phyloP scores from a whole-genome alignment of 164 flowering plant species.

The Chimonanthus praecox region DNA sequence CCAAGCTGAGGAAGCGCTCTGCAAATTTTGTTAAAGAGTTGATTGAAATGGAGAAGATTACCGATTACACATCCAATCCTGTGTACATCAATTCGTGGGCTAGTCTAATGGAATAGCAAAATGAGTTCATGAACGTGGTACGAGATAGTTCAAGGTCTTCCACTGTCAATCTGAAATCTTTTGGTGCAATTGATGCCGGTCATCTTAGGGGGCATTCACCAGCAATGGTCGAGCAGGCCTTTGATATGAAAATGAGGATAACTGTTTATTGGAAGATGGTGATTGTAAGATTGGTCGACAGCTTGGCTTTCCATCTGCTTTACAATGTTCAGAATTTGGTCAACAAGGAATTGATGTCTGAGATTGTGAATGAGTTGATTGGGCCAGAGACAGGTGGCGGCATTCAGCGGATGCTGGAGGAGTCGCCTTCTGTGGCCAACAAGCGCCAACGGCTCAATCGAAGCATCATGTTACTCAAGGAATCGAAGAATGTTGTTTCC shows the following conservation, averaged over 20 bases:
- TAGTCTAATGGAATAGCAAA: slow-evolving; percentile 12
- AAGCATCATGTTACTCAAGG: slow-evolving; percentile 23
- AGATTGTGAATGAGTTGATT: slow-evolving; percentile 22
- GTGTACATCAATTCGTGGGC: slow-evolving; percentile 21
- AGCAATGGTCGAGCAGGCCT: slow-evolving; percentile 18
- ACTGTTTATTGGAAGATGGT: slow-evolving; percentile 32
- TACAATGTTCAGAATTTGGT: slow-evolving; percentile 6
- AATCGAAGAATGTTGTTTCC: slow-evolving; percentile 11
- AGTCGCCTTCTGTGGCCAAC: slow-evolving; percentile 18
- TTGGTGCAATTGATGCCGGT: slow-evolving; percentile 17
- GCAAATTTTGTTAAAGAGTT: slow-evolving; percentile 17
- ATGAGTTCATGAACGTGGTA: slow-evolving; percentile 5
- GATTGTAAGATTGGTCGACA: slow-evolving; percentile 24
- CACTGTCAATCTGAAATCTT: neutral
- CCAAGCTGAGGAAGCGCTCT: slow-evolving; percentile 15
- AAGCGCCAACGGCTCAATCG: slow-evolving; percentile 21
- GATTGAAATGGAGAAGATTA: slow-evolving; percentile 31
- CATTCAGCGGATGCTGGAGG: slow-evolving; percentile 25
- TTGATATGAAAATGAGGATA: slow-evolving; percentile 33
- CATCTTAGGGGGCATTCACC: slow-evolving; percentile 14
- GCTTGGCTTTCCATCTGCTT: slow-evolving; percentile 18
- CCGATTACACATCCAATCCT: slow-evolving; percentile 32
- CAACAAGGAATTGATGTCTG: slow-evolving; percentile 15
- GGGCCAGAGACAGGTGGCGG: slow-evolving; percentile 20
- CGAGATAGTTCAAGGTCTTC: neutral